Evolutionary conservation across 331 rosid species (phyloP), one percentile per base, ranked within the genome.

Genomic region (Pyracantha coccinea): DNA sequence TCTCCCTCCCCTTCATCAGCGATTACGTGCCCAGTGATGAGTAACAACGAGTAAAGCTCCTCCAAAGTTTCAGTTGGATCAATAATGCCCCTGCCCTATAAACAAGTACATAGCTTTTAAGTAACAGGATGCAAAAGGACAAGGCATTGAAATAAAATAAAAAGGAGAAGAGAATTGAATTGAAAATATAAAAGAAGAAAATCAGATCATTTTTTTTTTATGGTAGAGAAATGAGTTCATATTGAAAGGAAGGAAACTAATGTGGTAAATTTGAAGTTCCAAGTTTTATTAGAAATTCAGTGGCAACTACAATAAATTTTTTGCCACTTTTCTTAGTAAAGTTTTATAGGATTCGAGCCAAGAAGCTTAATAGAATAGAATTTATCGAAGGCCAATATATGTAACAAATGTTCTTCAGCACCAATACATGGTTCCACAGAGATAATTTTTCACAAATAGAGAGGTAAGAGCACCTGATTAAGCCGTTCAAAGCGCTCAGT

Each of bases 1-100:
- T 94, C 99, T 57, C 99, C 99, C 80, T 90, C 97, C 80, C 96
- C 99, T 85, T 94, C 99, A 74, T 94, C 99, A 52, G 99, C 96
- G 24, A 90, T 76, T 68, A 92, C 97, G 25, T 94, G 99, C 69
- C 99, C 97, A 75, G 85, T 89, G 76, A 92, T 85, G 70, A 94
- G 86, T 85, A 94, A 73, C 83, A 94, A 82, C 15, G 99, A 90
- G 86, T 94, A 94, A 65, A 94, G 86, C 88, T 94, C 99, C 83
- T 94, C 99, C 86, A 94, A 69, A 52, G 90, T 88, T 87, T 90
- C 95, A 75, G 96, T 92, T 81, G 85, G 84, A 86, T 91, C 91
- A 72, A 82, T 76, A 75, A 85, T 59, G 82, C 89, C 93, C 85
- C 88, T 92, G 80, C 97, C 97, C 99, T 94, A 84, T 83, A 86